Conservation (phyloP, 1,284 basidiomycete species). For the Albatrellus sp. region DNA sequence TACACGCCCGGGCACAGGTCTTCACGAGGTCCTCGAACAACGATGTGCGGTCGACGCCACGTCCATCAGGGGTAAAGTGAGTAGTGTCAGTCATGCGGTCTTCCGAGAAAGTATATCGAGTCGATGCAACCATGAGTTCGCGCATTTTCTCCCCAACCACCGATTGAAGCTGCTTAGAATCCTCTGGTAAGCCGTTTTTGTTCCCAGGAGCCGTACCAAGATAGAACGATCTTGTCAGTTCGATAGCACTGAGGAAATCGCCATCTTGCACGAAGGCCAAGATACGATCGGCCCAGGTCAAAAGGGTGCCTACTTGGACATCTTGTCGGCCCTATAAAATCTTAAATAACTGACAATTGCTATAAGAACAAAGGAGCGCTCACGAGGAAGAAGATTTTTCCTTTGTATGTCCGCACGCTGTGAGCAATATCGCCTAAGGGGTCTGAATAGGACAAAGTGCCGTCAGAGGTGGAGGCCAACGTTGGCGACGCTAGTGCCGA, state of each 20-base stretch:
- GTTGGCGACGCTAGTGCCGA: conserved; percentile 43
- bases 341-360: conserved; percentile 4
- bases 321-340: conserved; percentile 47
- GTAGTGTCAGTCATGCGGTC: conserved; percentile 87
- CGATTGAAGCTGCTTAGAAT: conserved; percentile 39
- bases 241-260: conserved; percentile 86
- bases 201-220: conserved; percentile 77
- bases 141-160: conserved; percentile 70
- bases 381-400: conserved; percentile 85
- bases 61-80: conserved; percentile 69
- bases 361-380: conserved; percentile 19
- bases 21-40: conserved; percentile 85
- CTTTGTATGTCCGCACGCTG: conserved; percentile 76
- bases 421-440: conserved; percentile 49
- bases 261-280: conserved; percentile 75
- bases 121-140: conserved; percentile 81
- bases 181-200: conserved; percentile 75
- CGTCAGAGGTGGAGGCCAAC: conserved; percentile 32
- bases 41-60: conserved; percentile 84
- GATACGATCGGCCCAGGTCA: conserved; percentile 94
- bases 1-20: conserved; percentile 73
- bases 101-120: conserved; percentile 87
- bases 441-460: conserved; percentile 34
- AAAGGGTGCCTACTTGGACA: conserved; percentile 73
- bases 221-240: conserved; percentile 78